Base-by-base conservation (phyloP, 2,329 filamentous ascomycete genomes). In the Exophiala sp. region DNA sequence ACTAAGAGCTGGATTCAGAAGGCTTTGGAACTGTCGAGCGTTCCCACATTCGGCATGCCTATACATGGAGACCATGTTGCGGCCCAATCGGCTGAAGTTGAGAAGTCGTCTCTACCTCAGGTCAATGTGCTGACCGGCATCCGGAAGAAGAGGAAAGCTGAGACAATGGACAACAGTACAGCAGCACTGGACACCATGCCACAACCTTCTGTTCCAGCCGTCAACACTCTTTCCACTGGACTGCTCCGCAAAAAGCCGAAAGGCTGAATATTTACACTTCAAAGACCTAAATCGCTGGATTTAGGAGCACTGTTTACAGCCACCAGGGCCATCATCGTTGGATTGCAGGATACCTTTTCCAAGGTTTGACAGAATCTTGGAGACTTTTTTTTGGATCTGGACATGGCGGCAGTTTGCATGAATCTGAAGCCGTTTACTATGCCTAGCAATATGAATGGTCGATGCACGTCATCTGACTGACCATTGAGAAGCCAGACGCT, bases 171-270 rank as follows among this genome's bases (percentile, higher is more conserved):
- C 10, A 36, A 44, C 8, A 35, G 12, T 4, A 5, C 33, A 20
- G 11, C 12, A 16, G 11, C 32, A 14, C 5, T 41, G 21, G 24
- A 35, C n/a, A 33, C 7, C 2, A 21, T 21, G 12, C 34, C 44
- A 41, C 14, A 5, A 12, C 2, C 36, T 14, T 20, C 40, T 6
- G 16, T 9, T 10, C 12, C 47, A 32, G 20, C 42, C 5, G 41
- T 50, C 12, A 56, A 54, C 24, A 49, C 47, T 5, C 45, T 63
- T 3, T 32, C 58, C 10, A 42, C 58, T 36, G 46, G 47, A 11
- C n/a, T 63, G n/a, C 46, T 63, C 10, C 51, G 54, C 41, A 63
- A 63, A 50, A 63, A 62, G 45, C 51, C 54, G 2, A 63, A 62
- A 50, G 29, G 32, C 29, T 60, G 42, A 55, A 33, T n/a, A 7